phyloP scores from a whole-genome alignment of 2,329 filamentous ascomycete genomes.

The Lasiodiplodia gonubiensis region DNA sequence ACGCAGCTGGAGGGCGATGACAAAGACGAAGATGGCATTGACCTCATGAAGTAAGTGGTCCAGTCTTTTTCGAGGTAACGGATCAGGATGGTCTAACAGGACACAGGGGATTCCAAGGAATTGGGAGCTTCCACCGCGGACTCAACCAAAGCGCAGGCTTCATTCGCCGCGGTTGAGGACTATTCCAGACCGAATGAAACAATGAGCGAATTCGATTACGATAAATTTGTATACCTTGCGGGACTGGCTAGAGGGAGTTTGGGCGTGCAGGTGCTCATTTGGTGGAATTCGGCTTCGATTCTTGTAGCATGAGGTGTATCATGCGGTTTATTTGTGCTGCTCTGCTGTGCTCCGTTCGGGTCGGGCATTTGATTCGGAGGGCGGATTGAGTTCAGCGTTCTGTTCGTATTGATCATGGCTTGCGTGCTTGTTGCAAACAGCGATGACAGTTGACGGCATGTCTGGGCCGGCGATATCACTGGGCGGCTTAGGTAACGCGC shows the following conservation, averaged over 20 bases:
- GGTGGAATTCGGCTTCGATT: background rate
- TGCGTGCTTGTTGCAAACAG: background rate
- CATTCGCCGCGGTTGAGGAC: slow-evolving; percentile 24
- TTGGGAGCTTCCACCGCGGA: slow-evolving; percentile 51
- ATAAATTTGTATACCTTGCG: slow-evolving; percentile 3
- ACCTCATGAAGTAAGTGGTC: slow-evolving; percentile 54
- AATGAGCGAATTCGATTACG: background rate
- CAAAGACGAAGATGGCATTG: slow-evolving; percentile 54
- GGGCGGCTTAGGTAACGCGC: slow-evolving; percentile 7
- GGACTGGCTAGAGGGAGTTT: slow-evolving; percentile 11
- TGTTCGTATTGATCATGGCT: background rate
- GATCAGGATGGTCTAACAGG: background rate
- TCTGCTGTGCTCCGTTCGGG: slow-evolving; percentile 1
- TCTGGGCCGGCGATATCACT: slow-evolving; percentile 5
- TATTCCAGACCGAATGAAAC: background rate
- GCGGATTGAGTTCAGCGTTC: slow-evolving; percentile 8
- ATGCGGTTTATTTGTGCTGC: background rate
- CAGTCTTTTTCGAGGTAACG: background rate
- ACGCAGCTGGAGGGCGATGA: slow-evolving; percentile 43
- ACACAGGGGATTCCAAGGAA: slow-evolving; percentile 56
- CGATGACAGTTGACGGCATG: slow-evolving; percentile 1
- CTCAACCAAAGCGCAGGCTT: slow-evolving; percentile 27
- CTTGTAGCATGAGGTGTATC: slow-evolving; percentile 10
- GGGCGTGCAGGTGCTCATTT: background rate
- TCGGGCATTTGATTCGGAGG: slow-evolving; percentile 10